These are phyloP conservation scores for Ganoderma meredithae DNA, from an alignment of 1,284 basidiomycete genomes.

Conservation along the genomic window DNA sequence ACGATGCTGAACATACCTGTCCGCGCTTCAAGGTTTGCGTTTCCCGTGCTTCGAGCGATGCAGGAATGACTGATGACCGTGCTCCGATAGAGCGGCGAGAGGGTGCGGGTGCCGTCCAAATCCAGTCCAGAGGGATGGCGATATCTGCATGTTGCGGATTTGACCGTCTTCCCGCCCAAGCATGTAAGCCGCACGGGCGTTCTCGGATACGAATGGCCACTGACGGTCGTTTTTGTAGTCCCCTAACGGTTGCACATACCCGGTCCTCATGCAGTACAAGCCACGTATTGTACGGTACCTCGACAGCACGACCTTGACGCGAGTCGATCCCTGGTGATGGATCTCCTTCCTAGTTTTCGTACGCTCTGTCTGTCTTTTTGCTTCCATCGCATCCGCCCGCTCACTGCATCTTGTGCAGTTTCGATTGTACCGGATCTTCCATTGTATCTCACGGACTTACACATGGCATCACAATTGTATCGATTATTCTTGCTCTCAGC, in stretches of 20 bases:
- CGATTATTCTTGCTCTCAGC: not conserved
- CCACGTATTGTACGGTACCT: slow-evolving; percentile 17
- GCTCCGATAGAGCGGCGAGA: slow-evolving; percentile 12
- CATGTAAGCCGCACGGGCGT: not conserved
- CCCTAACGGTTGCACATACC: slow-evolving; percentile 10
- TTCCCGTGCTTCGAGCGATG: too few relatives aligned
- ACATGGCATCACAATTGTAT: slow-evolving; percentile 1
- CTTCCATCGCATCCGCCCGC: not conserved
- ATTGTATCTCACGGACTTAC: not conserved
- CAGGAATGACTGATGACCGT: not conserved
- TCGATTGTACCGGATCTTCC: slow-evolving; percentile 5
- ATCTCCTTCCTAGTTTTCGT: not conserved
- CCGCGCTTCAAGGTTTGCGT: slow-evolving; percentile 1
- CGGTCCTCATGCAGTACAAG: slow-evolving; percentile 15
- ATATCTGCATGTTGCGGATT: slow-evolving; percentile 16
- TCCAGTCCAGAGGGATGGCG: slow-evolving; percentile 1
- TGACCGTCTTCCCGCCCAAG: slow-evolving; percentile 13
- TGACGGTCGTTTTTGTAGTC: not conserved
- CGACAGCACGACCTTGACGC: slow-evolving; percentile 9
- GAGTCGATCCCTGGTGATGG: slow-evolving; percentile 13
- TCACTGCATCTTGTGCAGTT: not conserved
- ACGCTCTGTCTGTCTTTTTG: not conserved
- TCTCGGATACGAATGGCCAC: too few relatives aligned
- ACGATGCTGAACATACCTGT: not conserved
- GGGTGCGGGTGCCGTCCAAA: slow-evolving; percentile 8